Evolutionary conservation across 108 stramenopile species (phyloP), one percentile per base, ranked within the genome.

Genomic region (Schizochytrium sp.): DNA sequence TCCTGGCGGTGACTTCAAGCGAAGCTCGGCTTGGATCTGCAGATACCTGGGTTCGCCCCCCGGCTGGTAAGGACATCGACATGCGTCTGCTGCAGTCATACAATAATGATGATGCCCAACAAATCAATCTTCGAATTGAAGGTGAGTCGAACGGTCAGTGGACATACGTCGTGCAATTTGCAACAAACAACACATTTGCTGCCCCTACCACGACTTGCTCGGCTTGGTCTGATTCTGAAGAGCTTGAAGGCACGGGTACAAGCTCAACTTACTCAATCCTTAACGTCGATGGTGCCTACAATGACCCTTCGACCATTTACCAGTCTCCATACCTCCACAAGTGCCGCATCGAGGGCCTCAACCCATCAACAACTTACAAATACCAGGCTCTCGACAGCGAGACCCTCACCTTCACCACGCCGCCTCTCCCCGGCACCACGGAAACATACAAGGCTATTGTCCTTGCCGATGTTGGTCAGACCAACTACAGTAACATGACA

Each of bases 381-480:
- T 83, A 83, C 76, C 76, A 83, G 76, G 76, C 50, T 1, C 50
- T 55, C 47, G 0, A 12, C 10, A 69, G 64, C 64, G 15, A 69
- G 28, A 69, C 64, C 8, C 15, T 69, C 44, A 44, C 64, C 64
- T 83, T 83, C 28, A 55, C 53, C 17, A 83, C 76, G 53, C 76
- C 76, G 76, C 76, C 76, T 38, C 76, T 83, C 50, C 28, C 76
- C 12, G 76, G 76, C 76, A 55, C 47, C 2, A 49, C 17, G 5
- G 76, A 49, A 5, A 38, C 47, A n/a, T 83, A 55, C 47, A 47
- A 47, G 1, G 47, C 53, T 55, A 53, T 55, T 10, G 76, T 83
- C 47, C 47, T 83, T 10, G 76, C 76, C 28, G 76, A 83, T 40
- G 76, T 83, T 55, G 76, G 76, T n/a, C 76, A 83, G 76, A 83